Evolutionary conservation across 495 filamentous ascomycete species (phyloP).

Genomic region (Melanomma pulvis-pyrius): DNA sequence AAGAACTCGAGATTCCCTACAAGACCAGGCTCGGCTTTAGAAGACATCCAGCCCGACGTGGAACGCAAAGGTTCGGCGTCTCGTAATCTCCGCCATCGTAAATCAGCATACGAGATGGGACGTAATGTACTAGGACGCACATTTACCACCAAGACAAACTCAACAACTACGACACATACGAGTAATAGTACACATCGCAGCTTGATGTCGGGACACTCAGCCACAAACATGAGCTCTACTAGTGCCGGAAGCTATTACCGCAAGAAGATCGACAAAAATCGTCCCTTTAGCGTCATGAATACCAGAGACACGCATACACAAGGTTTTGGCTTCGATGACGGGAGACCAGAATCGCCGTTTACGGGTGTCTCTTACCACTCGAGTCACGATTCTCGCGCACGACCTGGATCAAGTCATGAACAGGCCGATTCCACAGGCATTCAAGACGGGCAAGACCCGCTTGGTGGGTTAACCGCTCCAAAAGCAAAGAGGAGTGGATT

Average conservation of each 20-base stretch:
- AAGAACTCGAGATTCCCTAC: constrained; percentile 46
- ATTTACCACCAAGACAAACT: constrained; percentile 83
- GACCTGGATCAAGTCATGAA: constrained; percentile 52
- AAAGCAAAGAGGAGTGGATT: constrained; percentile 92
- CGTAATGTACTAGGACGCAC: constrained; percentile 70
- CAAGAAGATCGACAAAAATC: constrained; percentile 53
- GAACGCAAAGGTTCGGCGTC: constrained; percentile 23
- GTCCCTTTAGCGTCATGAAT: constrained; percentile 59
- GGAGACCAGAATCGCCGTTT: constrained; percentile 47
- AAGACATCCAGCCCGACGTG: constrained; percentile 39
- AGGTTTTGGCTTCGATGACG: constrained; percentile 51
- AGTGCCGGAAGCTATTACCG: constrained; percentile 91
- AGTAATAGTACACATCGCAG: constrained; percentile 78
- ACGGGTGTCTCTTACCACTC: constrained; percentile 82
- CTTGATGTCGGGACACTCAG: constrained; percentile 90
- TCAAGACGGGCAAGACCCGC: constrained; percentile 55
- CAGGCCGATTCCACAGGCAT: constrained; percentile 45
- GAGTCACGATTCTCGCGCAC: constrained; percentile 68
- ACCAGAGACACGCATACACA: constrained; percentile 30
- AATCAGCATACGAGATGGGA: constrained; percentile 83
- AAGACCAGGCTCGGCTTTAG: constrained; percentile 59
- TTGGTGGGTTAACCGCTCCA: constrained; percentile 83
- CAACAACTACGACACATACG: constrained; percentile 71
- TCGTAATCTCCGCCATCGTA: constrained; percentile 58
- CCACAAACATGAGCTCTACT: constrained; percentile 88